Conservation (phyloP, 2,329 filamentous ascomycete genomes). For the Fusarium sp. region DNA sequence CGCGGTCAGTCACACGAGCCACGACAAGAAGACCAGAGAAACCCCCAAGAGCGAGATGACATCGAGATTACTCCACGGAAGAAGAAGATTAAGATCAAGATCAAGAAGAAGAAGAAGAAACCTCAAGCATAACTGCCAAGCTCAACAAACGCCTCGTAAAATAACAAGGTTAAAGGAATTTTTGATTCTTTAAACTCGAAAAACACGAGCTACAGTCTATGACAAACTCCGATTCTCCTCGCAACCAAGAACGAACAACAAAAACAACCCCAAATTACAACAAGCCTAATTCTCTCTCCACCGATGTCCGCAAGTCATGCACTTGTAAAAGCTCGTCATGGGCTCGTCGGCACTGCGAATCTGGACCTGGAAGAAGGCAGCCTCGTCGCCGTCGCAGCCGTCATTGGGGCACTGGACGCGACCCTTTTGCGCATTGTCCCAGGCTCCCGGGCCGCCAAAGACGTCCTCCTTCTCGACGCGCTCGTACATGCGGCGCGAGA, state of each 20-base stretch:
- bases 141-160: background rate
- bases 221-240: constrained; percentile 33
- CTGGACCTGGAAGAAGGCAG: constrained; percentile 96
- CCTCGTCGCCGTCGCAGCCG: constrained; percentile 80
- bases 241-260: constrained; percentile 23
- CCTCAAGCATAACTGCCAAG: background rate
- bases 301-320: constrained; percentile 69
- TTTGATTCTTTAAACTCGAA: constrained; percentile 5
- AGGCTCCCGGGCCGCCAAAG: constrained; percentile 85
- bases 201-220: constrained; percentile 16
- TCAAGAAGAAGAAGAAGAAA: background rate
- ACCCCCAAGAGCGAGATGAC: background rate
- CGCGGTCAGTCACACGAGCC: background rate
- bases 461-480: constrained; percentile 89
- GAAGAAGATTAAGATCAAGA: background rate
- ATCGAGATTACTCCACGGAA: background rate
- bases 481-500: constrained; percentile 82
- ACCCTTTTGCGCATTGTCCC: constrained; percentile 90
- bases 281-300: constrained; percentile 70
- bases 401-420: constrained; percentile 82
- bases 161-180: background rate
- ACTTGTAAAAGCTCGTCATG: constrained; percentile 96
- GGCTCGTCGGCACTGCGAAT: constrained; percentile 98
- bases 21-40: background rate
- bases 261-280: constrained; percentile 13